Evolutionary conservation across 176 grass and related monocot genomes (phyloP).

Genomic region (bread wheat (Triticum aestivum)): IWGSC_CS_RefSeq_v2.1 NC_057799.1:540082612-540083111

Average conservation of each 20-base stretch:
- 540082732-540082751: not conserved
- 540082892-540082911: slow-evolving; percentile 63
- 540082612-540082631: not conserved
- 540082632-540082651: slow-evolving; percentile 49
- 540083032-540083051: not conserved
- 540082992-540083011: slow-evolving; percentile 83
- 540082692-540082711: slow-evolving; percentile 92
- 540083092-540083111: not conserved
- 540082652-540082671: slow-evolving; percentile 96
- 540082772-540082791: slow-evolving; percentile 8
- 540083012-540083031: slow-evolving; percentile 82
- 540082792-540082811: not conserved
- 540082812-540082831: not conserved
- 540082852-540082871: not conserved
- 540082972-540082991: slow-evolving; percentile 60
- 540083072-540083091: slow-evolving; percentile 8
- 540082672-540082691: slow-evolving; percentile 95
- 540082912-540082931: slow-evolving; percentile 87
- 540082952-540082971: slow-evolving; percentile 96
- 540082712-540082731: slow-evolving; percentile 1
- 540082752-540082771: not conserved
- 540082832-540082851: not conserved
- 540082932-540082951: slow-evolving; percentile 91
- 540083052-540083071: slow-evolving; percentile 26
- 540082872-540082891: slow-evolving; percentile 8